Evolutionary conservation across 495 filamentous ascomycete species (phyloP), one percentile per base, ranked within the genome.

Genomic region (Annulohypoxylon stygium): DNA sequence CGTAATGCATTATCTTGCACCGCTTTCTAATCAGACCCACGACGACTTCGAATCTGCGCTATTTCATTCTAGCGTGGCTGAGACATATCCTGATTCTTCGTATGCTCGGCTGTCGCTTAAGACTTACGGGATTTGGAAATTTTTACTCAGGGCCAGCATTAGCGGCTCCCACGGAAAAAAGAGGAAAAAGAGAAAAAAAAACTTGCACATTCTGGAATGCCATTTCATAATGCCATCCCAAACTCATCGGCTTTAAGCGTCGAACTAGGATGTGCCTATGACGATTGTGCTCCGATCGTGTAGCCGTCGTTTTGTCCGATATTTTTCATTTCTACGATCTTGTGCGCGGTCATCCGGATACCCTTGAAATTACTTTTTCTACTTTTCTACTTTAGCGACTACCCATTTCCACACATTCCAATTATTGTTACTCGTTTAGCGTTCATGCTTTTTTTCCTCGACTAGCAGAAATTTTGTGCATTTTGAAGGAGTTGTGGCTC

Each of bases 1-100:
- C 7, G 36, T 47, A 34, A 37, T 67, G 64, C 69, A 67, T 73
- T 73, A 73, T 73, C 70, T 73, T 41, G 70, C 70, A 64, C 58
- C 12, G n/a, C 26, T 20, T 30, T 59, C 51, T 41, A 58, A 58
- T 64, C 33, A 66, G 55, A 10, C 20, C 34, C 36, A 59, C 16
- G 50, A 72, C 33, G 59, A 45, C 36, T 61, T 36, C 18, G 9
- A 45, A 63, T 12, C 53, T 54, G 53, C 58, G 57, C 64, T 50
- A 39, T 16, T 50, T 58, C 20, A 53, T 55, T 23, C 16, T 54
- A 26, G 23, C 23, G 59, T 9, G 11, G 20, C 25, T 34, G 53
- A 65, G 43, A 41, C 25, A 23, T 47, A 57, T 57, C 45, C 37
- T 63, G 33, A 12, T n/a, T 57, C 45, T 26, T 67, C 41, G 6